Conservation (phyloP, 768 basidiomycete species). For the Suillus paluster region DNA sequence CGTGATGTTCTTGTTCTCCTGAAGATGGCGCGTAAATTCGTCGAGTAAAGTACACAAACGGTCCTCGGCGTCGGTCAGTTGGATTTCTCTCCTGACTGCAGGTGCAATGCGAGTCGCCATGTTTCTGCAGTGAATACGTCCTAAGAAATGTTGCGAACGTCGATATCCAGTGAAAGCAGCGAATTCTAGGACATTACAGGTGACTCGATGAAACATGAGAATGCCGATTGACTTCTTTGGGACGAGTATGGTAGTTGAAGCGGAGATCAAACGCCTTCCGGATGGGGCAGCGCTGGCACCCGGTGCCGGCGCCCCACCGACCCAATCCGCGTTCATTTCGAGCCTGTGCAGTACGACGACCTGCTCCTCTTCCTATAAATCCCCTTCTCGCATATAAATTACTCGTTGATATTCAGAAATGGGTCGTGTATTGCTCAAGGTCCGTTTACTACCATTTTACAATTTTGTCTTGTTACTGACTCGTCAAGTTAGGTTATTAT, state of each 20-base stretch:
- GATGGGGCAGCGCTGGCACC: slow-evolving; percentile 17
- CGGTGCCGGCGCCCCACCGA: slow-evolving; percentile 26
- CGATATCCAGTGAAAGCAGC: background rate
- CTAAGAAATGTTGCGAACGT: slow-evolving; percentile 7
- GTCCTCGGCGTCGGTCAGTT: slow-evolving; percentile 70
- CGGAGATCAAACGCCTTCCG: slow-evolving; percentile 28
- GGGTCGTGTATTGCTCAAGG: slow-evolving; percentile 90
- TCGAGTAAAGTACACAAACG: slow-evolving; percentile 79
- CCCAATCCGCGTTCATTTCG: slow-evolving; percentile 13
- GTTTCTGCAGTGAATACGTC: slow-evolving; percentile 14
- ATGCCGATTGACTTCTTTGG: background rate
- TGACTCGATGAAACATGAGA: slow-evolving; percentile 4
- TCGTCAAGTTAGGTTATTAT: slow-evolving; percentile 82
- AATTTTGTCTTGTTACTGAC: slow-evolving; percentile 12
- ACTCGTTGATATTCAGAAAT: slow-evolving; percentile 39
- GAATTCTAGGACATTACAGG: slow-evolving; percentile 1
- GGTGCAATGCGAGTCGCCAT: slow-evolving; percentile 41
- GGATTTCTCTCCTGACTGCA: slow-evolving; percentile 43
- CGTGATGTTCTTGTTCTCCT: slow-evolving; percentile 51
- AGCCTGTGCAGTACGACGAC: slow-evolving; percentile 10
- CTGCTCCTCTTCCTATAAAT: background rate
- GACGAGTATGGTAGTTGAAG: slow-evolving; percentile 17
- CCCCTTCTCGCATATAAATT: background rate
- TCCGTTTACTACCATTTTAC: slow-evolving; percentile 27
- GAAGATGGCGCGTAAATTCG: slow-evolving; percentile 67